These are phyloP conservation scores for Ogataea trehaloabstinens DNA, from an alignment of 805 yeast genomes.

Conservation along the genomic window DNA sequence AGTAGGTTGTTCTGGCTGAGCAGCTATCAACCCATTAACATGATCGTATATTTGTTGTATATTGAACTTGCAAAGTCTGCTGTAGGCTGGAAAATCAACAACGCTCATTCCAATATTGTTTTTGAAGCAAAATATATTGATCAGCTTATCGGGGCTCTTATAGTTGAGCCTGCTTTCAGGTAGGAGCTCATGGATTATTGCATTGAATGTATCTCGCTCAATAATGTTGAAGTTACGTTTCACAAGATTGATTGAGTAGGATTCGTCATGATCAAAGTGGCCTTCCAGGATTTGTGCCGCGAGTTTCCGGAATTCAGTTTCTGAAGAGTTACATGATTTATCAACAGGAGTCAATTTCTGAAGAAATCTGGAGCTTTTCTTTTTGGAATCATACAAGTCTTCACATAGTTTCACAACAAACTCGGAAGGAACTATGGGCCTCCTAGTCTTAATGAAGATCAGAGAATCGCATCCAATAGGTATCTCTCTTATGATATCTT, in stretches of 20 bases:
- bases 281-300: constrained; percentile 15
- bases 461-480: constrained; percentile 79
- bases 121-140: constrained; percentile 86
- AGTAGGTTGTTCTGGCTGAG: no score
- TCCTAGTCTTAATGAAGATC: constrained; percentile 75
- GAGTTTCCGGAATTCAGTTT: constrained; percentile 65
- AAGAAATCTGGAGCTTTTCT: constrained; percentile 66
- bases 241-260: constrained; percentile 79
- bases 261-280: constrained; percentile 21
- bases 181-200: constrained; percentile 40
- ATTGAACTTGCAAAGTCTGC: constrained; percentile 65
- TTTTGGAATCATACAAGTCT: constrained; percentile 49
- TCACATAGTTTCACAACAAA: constrained; percentile 65
- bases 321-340: constrained; percentile 66
- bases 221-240: constrained; percentile 76
- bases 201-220: constrained; percentile 70
- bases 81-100: constrained; percentile 54
- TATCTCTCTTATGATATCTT: constrained; percentile 53
- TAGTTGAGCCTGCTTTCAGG: constrained; percentile 75
- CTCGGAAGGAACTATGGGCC: constrained; percentile 74
- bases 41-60: constrained; percentile 75
- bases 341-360: constrained; percentile 82
- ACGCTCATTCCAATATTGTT: constrained; percentile 86
- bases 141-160: constrained; percentile 71
- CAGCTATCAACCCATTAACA: constrained; percentile 21